Base-by-base conservation (phyloP, 805 yeast species). In the Yamadazyma olivae region DNA sequence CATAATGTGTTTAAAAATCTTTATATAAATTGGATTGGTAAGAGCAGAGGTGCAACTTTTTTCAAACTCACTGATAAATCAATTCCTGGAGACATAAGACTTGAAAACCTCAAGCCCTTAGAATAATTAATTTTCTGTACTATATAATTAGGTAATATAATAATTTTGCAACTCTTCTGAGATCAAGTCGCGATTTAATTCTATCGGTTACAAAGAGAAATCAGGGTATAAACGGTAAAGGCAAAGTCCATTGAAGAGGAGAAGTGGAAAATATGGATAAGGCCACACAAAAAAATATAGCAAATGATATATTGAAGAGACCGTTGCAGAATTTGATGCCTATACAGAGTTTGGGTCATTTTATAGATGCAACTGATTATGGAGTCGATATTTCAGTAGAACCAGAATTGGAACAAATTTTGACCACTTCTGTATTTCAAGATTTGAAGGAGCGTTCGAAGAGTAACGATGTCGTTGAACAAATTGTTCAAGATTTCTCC, bases 1-100 rank as follows among this genome's bases (percentile, higher is more conserved):
- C 30, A 38, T 4, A 50, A 52, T 12, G 26, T 58, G 1, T 34
- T 45, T 21, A 43, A 46, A 16, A 67, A 67, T 38, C 42, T 62
- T 25, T 61, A 54, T 41, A 44, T 61, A 14, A 56, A 56, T 41
- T 67, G 74, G 74, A 15, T 63, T 1, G 68, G 69, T 6, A 49
- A 51, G 30, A 54, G 64, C 1, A 48, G 50, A 19, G 61, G 62
- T 4, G 30, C 45, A 12, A 44, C 59, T 2, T 35, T 45, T 16
- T 41, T 57, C 6, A 32, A 48, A 17, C 44, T 43, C 6, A 44
- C 40, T 6, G 59, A 49, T 15, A 17, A 24, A 2, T 51, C 53
- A 29, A 37, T 36, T 7, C 30, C 39, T 2, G 60, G 56, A 1
- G 67, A 62, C 36, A 34, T 54, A 3, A 35, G 65, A n/a, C 44